Conservation (phyloP, 1,284 basidiomycete species). For the Trametes hirsuta region DNA sequence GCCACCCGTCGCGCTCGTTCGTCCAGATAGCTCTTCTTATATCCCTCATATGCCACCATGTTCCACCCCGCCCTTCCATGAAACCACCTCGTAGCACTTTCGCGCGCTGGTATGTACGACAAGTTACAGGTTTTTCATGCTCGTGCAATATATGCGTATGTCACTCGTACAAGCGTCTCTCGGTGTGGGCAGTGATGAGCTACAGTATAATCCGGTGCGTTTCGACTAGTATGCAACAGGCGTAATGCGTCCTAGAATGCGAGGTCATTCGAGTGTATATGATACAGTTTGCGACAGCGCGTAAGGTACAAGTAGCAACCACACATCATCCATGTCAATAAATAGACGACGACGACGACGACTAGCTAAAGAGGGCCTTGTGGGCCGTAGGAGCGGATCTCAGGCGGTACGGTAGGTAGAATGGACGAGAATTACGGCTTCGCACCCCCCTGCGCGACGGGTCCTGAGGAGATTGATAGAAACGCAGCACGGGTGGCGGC, state of each 20-base stretch:
- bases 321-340: constrained; percentile 1
- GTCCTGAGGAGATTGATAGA: neutral
- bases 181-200: neutral
- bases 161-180: neutral
- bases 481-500: neutral
- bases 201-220: neutral
- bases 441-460: neutral
- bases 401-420: neutral
- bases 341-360: neutral
- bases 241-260: neutral
- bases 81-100: neutral
- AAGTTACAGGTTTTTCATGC: constrained; percentile 2
- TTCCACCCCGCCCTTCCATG: neutral
- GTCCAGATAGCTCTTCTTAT: constrained; percentile 15
- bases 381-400: neutral
- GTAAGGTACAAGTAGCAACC: constrained; percentile 1
- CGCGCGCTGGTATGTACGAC: neutral
- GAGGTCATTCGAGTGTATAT: neutral
- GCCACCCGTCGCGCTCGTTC: constrained; percentile 14
- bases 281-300: constrained; percentile 3
- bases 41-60: constrained; percentile 6
- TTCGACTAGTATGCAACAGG: constrained; percentile 1
- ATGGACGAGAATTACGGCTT: neutral
- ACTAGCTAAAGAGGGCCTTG: neutral
- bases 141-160: constrained; percentile 12